A percentile compares a stretch with the other conserved stretches of the same genome.
phyloP scores from a whole-genome alignment of 352 stramenopile genomes.

The Phytophthora palmivora region DNA sequence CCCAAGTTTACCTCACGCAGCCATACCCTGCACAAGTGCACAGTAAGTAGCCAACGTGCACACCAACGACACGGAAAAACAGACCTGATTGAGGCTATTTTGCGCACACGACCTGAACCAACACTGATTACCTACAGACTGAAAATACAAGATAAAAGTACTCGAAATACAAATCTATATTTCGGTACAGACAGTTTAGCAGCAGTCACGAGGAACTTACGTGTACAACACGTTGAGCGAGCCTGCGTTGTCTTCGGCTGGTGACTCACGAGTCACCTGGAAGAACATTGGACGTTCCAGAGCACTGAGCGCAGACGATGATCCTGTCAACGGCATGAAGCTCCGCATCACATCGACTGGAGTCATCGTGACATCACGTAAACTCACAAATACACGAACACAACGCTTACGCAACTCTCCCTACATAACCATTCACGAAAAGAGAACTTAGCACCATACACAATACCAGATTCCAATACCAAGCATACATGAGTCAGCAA shows the following conservation, averaged over 20 bases:
- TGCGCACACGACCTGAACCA: slow-evolving; percentile 13
- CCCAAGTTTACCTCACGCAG: slow-evolving; percentile 4
- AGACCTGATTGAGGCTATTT: slow-evolving; percentile 15
- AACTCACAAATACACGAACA: slow-evolving; percentile 64
- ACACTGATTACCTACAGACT: slow-evolving; percentile 8
- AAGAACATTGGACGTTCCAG: slow-evolving; percentile 53
- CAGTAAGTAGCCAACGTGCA: not conserved
- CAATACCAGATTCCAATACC: not conserved
- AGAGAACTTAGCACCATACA: not conserved
- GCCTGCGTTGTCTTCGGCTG: not conserved
- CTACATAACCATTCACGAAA: slow-evolving; percentile 31
- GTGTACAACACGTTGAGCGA: slow-evolving; percentile 64
- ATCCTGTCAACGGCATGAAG: slow-evolving; percentile 49
- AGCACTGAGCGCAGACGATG: slow-evolving; percentile 31
- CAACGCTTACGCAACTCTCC: slow-evolving; percentile 59
- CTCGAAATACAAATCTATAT: slow-evolving; percentile 46
- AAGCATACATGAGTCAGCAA: slow-evolving; percentile 63
- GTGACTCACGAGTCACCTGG: slow-evolving; percentile 18
- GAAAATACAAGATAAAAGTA: slow-evolving; percentile 22
- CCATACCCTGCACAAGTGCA: slow-evolving; percentile 19
- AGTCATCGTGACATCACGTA: slow-evolving; percentile 52
- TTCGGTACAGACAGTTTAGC: slow-evolving; percentile 20
- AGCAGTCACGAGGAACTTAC: slow-evolving; percentile 33
- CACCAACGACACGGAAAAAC: not conserved
- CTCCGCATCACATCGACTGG: slow-evolving; percentile 51